Percentiles rank a stretch among this genome's conserved stretches.
Conservation (phyloP, 169 alveolate species). For the Eimeria praecox region DNA sequence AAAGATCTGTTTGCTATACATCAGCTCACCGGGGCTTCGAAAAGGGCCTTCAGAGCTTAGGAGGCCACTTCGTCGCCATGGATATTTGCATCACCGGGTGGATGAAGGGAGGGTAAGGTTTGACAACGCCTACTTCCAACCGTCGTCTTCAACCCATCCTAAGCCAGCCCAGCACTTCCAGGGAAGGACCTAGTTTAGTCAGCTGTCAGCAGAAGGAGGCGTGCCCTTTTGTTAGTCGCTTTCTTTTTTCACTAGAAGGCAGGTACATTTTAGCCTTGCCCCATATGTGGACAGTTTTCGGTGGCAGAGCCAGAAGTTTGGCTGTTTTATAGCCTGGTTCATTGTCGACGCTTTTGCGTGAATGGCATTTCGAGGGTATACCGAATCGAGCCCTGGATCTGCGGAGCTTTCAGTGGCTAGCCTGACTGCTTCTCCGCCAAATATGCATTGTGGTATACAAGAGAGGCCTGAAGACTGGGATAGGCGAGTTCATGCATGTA, state of each 20-base stretch:
- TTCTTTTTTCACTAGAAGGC: no score
- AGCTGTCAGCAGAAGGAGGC: no score
- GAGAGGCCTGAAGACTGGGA: no score
- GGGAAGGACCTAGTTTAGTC: no score
- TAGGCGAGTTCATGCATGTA: no score
- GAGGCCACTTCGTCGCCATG: not conserved
- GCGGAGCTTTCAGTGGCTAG: not conserved
- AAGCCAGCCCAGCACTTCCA: not conserved
- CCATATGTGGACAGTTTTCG: no score
- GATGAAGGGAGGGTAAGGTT: not conserved
- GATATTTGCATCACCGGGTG: not conserved
- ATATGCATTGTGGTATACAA: no score
- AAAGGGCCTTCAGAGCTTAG: not conserved
- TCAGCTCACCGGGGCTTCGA: not conserved
- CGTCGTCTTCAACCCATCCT: not conserved
- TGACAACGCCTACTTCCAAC: not conserved
- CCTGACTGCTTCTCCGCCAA: no score
- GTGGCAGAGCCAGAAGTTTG: not conserved
- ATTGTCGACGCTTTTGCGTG: not conserved
- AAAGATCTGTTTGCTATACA: not conserved
- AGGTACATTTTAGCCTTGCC: no score
- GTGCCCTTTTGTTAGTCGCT: no score
- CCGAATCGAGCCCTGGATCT: not conserved
- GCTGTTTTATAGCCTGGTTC: not conserved
- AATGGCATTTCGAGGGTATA: not conserved